phyloP scores from a whole-genome alignment of 2,329 filamentous ascomycete species.

The Trichoderma arundinaceum region DNA sequence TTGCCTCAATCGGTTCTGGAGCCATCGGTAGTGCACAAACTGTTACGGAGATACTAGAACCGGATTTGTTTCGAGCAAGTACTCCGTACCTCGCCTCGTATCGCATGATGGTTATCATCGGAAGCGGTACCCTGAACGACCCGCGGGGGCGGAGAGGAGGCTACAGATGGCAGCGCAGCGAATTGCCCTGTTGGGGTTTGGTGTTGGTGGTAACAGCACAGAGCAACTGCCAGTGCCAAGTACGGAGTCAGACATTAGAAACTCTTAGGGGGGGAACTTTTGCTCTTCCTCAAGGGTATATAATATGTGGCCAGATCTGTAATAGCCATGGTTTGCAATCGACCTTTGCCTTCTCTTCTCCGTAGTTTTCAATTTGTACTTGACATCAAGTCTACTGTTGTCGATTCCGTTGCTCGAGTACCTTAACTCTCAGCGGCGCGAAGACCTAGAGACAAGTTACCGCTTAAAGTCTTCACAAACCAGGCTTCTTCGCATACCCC shows the following conservation, averaged over 20 bases:
- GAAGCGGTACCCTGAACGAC: not conserved
- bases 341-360: too few species aligned
- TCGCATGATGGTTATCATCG: not conserved
- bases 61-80: not conserved
- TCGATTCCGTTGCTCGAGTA: not conserved
- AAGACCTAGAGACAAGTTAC: not conserved
- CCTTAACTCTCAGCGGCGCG: not conserved
- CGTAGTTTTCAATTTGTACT: too few species aligned
- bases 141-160: not conserved
- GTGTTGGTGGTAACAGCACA: too few species aligned
- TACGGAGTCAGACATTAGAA: too few species aligned
- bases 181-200: not conserved
- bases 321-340: too few species aligned
- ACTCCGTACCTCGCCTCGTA: not conserved
- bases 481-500: not conserved
- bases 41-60: too few species aligned
- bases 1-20: too few species aligned
- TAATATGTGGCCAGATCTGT: not conserved
- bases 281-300: not conserved
- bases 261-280: not conserved
- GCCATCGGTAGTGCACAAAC: not conserved
- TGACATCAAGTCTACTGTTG: not conserved
- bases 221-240: not conserved
- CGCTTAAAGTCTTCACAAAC: not conserved
- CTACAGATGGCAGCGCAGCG: too few species aligned